Conservation (phyloP, 2,329 filamentous ascomycete species). For the Tolypocladium tropicale region DNA sequence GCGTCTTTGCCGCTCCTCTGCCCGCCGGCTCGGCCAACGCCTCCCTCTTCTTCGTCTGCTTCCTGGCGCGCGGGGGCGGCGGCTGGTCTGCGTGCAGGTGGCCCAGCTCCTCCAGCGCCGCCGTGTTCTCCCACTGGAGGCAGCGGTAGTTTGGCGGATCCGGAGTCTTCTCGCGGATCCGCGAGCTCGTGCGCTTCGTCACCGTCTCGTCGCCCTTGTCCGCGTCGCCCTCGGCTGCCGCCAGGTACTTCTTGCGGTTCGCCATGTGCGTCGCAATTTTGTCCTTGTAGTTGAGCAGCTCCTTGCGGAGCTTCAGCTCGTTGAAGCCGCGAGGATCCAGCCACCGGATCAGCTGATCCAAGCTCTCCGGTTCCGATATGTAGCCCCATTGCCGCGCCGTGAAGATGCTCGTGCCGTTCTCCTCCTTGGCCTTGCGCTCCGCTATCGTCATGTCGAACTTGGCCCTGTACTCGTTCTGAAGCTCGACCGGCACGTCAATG, state of each 20-base stretch:
- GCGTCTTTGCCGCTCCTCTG: constrained; percentile 18
- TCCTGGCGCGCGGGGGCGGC: constrained; percentile 38
- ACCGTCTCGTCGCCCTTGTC: constrained; percentile 27
- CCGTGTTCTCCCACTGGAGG: constrained; percentile 45
- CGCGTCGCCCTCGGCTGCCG: constrained; percentile 24
- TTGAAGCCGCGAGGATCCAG: constrained; percentile 79
- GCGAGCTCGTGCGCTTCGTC: constrained; percentile 32
- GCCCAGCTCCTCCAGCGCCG: constrained; percentile 45
- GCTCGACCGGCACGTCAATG: constrained; percentile 63
- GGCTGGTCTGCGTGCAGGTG: constrained; percentile 47
- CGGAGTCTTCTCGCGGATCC: constrained; percentile 35
- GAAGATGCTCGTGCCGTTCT: constrained; percentile 69
- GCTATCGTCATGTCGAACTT: constrained; percentile 74
- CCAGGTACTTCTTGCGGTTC: constrained; percentile 60
- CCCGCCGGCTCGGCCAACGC: constrained; percentile 20
- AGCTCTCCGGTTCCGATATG: constrained; percentile 67
- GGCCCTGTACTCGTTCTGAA: constrained; percentile 64
- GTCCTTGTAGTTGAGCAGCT: constrained; percentile 66
- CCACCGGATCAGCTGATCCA: constrained; percentile 78
- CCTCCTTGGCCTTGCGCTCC: constrained; percentile 76
- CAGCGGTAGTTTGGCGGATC: constrained; percentile 38
- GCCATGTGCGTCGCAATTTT: constrained; percentile 73
- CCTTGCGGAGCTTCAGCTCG: constrained; percentile 80
- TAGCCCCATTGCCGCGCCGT: constrained; percentile 83
- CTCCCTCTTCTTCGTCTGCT: constrained; percentile 42